Evolutionary conservation across 805 yeast species (phyloP).

Genomic region (Saturnispora kantuleensis): DNA sequence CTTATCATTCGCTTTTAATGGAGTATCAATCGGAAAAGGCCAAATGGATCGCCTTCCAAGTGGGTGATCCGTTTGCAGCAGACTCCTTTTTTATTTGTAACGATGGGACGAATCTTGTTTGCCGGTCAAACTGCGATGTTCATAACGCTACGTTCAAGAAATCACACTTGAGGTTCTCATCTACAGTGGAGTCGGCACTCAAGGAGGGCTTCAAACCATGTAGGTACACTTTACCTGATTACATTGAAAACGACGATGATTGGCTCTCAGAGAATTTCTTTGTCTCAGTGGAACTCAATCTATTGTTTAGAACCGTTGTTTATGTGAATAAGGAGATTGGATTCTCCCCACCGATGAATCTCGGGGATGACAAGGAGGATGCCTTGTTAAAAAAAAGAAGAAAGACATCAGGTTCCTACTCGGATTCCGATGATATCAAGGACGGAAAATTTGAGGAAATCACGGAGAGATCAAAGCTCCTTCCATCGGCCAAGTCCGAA

Average conservation of each 20-base stretch:
- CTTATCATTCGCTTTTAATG: not conserved
- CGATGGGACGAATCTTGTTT: constrained; percentile 33
- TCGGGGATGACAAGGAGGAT: constrained; percentile 10
- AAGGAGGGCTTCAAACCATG: constrained; percentile 42
- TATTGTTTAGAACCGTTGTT: constrained; percentile 41
- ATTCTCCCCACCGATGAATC: constrained; percentile 38
- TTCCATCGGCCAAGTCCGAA: not conserved
- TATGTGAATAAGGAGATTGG: constrained; percentile 49
- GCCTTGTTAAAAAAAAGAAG: not conserved
- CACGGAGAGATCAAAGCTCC: not conserved
- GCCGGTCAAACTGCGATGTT: constrained; percentile 62
- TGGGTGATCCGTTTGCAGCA: constrained; percentile 57
- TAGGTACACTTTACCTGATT: constrained; percentile 42
- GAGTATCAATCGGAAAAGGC: constrained; percentile 28
- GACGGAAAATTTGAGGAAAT: not conserved
- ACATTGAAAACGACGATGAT: constrained; percentile 14
- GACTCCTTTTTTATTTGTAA: constrained; percentile 46
- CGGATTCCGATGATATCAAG: constrained; percentile 1
- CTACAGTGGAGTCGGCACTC: constrained; percentile 33
- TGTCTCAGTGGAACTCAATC: constrained; percentile 37
- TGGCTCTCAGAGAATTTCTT: constrained; percentile 14
- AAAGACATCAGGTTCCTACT: not conserved
- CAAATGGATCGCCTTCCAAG: constrained; percentile 57
- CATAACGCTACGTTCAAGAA: constrained; percentile 33
- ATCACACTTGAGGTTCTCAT: constrained; percentile 37